Conservation (phyloP, 805 yeast species). For the Lipomyces yamanashiensis region DNA sequence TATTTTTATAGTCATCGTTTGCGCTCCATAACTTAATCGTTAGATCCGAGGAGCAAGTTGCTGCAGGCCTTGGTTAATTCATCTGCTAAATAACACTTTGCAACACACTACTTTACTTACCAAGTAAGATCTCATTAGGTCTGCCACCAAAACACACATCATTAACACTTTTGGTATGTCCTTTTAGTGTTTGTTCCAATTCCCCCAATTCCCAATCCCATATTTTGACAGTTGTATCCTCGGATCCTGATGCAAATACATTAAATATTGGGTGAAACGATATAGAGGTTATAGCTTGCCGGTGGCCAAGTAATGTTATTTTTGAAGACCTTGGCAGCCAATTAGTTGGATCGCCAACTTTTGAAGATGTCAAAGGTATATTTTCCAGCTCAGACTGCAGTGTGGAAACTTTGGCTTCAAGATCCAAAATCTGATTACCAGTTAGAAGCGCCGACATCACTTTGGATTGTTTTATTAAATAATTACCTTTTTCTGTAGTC, state of each 20-base stretch:
- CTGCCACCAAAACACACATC: slow-evolving; percentile 60
- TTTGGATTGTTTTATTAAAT: too few species aligned
- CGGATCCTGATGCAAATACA: slow-evolving; percentile 64
- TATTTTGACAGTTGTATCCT: slow-evolving; percentile 70
- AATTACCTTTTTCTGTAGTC: slow-evolving; percentile 68
- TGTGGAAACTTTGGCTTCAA: slow-evolving; percentile 63
- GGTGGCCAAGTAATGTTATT: slow-evolving; percentile 56
- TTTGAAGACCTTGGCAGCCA: slow-evolving; percentile 67
- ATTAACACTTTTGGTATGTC: slow-evolving; percentile 75
- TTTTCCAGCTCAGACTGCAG: slow-evolving; percentile 52
- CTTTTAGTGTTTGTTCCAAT: slow-evolving; percentile 67
- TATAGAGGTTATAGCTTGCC: slow-evolving; percentile 63
- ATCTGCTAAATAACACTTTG: not conserved
- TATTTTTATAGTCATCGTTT: slow-evolving; percentile 53
- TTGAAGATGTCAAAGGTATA: slow-evolving; percentile 45
- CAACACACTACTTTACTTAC: slow-evolving; percentile 6
- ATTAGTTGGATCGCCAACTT: slow-evolving; percentile 44
- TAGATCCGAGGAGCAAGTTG: slow-evolving; percentile 57
- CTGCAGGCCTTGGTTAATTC: slow-evolving; percentile 41
- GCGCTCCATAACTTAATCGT: slow-evolving; percentile 75
- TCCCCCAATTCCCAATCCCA: slow-evolving; percentile 73
- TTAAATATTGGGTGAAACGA: slow-evolving; percentile 80
- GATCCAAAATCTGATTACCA: slow-evolving; percentile 51
- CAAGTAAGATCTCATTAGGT: slow-evolving; percentile 14
- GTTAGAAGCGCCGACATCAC: not conserved